Evolutionary conservation across 2,329 filamentous ascomycete genomes (phyloP).

Genomic region (Epichloe amarillans): DNA sequence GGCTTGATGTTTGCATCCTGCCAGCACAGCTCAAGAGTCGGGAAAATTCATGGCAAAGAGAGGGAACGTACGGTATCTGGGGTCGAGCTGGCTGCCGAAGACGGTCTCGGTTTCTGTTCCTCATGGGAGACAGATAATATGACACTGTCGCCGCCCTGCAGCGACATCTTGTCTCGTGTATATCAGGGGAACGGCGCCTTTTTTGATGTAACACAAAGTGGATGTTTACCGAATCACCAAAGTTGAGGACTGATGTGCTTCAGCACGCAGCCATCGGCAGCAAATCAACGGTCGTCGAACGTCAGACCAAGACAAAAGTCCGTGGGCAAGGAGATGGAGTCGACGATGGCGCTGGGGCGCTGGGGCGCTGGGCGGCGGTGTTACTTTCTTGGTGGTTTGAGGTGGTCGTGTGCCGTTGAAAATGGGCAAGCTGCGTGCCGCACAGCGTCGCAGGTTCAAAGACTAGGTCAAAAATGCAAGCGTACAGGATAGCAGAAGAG

Average conservation of each 20-base stretch:
- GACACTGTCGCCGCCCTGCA: constrained; percentile 18
- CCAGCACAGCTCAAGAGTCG: background rate
- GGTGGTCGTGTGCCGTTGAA: background rate
- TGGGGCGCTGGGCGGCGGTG: background rate
- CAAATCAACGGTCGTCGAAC: background rate
- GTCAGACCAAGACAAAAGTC: background rate
- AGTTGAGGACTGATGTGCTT: background rate
- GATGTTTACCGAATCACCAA: background rate
- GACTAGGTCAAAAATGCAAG: constrained; percentile 1
- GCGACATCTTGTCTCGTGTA: constrained; percentile 19
- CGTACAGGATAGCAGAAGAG: background rate
- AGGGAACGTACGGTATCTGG: constrained; percentile 14
- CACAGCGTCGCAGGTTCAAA: constrained; percentile 4
- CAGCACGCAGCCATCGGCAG: constrained; percentile 7
- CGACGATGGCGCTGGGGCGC: background rate
- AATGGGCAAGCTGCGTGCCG: background rate
- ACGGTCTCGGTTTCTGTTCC: constrained; percentile 14
- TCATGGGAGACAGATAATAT: constrained; percentile 13
- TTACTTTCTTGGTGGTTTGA: background rate
- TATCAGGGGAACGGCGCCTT: background rate
- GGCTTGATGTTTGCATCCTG: background rate
- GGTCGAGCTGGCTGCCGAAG: constrained; percentile 19
- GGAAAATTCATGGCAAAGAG: background rate
- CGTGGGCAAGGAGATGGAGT: background rate
- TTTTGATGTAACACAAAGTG: background rate